Evolutionary conservation across 1,284 basidiomycete species (phyloP).

Genomic region (Fomitopsis pinicola): DNA sequence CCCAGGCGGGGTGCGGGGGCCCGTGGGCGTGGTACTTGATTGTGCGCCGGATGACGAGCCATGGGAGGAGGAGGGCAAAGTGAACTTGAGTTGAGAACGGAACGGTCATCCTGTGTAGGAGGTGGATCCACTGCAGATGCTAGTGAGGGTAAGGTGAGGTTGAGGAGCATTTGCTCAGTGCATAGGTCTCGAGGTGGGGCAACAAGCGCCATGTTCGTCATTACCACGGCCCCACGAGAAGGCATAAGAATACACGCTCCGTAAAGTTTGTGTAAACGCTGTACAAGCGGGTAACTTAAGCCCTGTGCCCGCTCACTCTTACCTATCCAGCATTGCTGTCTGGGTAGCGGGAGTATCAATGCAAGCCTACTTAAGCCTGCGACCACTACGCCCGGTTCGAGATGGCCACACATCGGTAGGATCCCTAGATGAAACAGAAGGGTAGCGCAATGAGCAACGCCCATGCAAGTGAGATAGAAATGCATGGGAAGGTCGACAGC

Average conservation of each 20-base stretch:
- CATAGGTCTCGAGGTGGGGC: neutral
- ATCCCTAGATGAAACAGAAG: too few relatives aligned
- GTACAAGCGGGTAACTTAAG: too few relatives aligned
- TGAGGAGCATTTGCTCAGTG: neutral
- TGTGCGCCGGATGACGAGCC: neutral
- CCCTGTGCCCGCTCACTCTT: too few relatives aligned
- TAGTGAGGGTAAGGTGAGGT: neutral
- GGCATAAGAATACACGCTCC: neutral
- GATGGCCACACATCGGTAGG: too few relatives aligned
- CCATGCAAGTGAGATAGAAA: too few relatives aligned
- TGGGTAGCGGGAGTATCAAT: too few relatives aligned
- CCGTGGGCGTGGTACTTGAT: neutral
- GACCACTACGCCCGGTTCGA: too few relatives aligned
- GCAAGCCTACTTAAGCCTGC: too few relatives aligned
- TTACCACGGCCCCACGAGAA: neutral
- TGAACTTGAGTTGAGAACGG: neutral
- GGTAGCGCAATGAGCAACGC: too few relatives aligned
- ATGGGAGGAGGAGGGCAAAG: neutral
- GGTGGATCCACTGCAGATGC: too few relatives aligned
- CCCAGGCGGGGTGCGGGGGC: neutral
- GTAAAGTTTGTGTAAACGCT: neutral
- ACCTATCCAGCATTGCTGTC: too few relatives aligned
- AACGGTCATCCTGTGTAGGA: neutral
- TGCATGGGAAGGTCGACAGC: too few relatives aligned
- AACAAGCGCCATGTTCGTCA: neutral